These are phyloP conservation scores for Tinospora cordifolia DNA, from an alignment of 164 flowering plant genomes.

Conservation along the genomic window DNA sequence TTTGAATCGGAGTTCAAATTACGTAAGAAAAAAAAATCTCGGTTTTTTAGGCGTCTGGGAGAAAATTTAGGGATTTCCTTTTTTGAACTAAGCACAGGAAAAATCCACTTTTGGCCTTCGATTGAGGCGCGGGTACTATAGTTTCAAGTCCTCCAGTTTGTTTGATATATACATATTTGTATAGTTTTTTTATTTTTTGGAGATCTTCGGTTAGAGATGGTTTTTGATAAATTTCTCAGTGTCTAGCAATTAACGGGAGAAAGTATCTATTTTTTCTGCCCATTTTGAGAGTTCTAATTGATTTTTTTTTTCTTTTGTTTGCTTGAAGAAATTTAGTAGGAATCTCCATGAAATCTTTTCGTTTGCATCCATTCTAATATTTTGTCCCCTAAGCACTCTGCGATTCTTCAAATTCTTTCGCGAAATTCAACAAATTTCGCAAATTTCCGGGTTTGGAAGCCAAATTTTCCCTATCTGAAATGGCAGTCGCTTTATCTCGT, in stretches of 20 bases:
- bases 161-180: neutral
- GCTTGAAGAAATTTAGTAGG: neutral
- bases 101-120: neutral
- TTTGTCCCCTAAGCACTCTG: neutral
- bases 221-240: neutral
- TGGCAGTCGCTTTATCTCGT: constrained; percentile 38
- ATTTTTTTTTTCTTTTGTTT: neutral
- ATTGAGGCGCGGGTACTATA: neutral
- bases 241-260: no score
- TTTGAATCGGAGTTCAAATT: neutral
- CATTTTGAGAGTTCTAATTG: neutral
- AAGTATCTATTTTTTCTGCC: neutral
- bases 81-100: no score
- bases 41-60: no score
- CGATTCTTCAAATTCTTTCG: constrained; percentile 2
- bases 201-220: neutral
- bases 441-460: neutral
- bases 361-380: no score
- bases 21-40: no score
- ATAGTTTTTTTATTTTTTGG: neutral
- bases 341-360: no score
- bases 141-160: neutral
- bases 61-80: no score
- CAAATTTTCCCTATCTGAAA: constrained; percentile 8
- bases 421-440: neutral